Conservation (phyloP, 2,329 filamentous ascomycete genomes). For the Fusarium sp. region DNA sequence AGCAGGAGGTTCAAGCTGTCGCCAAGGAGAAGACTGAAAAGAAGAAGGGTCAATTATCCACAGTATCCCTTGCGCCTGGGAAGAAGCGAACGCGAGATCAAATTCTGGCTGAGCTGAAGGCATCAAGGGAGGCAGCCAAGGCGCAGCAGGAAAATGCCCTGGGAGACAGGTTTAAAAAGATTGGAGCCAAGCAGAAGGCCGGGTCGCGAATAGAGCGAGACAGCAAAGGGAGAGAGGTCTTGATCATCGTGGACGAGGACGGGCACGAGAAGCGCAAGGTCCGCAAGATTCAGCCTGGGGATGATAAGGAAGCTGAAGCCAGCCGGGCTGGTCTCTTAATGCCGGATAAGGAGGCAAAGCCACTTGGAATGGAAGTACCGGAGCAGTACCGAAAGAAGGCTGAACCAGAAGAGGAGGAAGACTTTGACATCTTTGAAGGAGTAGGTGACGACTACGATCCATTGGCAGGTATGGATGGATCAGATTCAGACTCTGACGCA, state of each 20-base stretch:
- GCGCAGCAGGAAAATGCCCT: conserved; percentile 60
- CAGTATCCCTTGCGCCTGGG: conserved; percentile 59
- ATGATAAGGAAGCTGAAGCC: conserved; percentile 50
- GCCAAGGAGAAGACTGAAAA: conserved; percentile 59
- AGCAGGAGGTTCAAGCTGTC: conserved; percentile 61
- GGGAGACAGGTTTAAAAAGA: conserved; percentile 69
- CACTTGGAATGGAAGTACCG: conserved; percentile 71
- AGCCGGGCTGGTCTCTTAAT: conserved; percentile 56
- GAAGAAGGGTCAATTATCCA: conserved; percentile 69
- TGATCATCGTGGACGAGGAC: conserved; percentile 71
- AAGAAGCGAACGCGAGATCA: conserved; percentile 71
- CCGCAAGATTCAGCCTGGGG: conserved; percentile 58
- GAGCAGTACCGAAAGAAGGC: conserved; percentile 62
- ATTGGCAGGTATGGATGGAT: conserved; percentile 63
- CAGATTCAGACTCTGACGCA: conserved; percentile 56
- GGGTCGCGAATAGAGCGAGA: conserved; percentile 68
- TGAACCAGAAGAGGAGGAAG: conserved; percentile 59
- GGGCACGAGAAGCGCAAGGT: conserved; percentile 72
- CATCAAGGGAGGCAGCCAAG: conserved; percentile 66
- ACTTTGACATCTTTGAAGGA: conserved; percentile 71
- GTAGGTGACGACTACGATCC: conserved; percentile 73
- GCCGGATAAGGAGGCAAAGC: conserved; percentile 63
- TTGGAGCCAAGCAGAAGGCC: conserved; percentile 62
- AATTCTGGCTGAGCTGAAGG: conserved; percentile 72
- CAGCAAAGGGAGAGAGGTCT: conserved; percentile 66